Evolutionary conservation across 2,329 filamentous ascomycete genomes (phyloP), one percentile per base, ranked within the genome.

Genomic region (Aspergillus luchuensis): DNA sequence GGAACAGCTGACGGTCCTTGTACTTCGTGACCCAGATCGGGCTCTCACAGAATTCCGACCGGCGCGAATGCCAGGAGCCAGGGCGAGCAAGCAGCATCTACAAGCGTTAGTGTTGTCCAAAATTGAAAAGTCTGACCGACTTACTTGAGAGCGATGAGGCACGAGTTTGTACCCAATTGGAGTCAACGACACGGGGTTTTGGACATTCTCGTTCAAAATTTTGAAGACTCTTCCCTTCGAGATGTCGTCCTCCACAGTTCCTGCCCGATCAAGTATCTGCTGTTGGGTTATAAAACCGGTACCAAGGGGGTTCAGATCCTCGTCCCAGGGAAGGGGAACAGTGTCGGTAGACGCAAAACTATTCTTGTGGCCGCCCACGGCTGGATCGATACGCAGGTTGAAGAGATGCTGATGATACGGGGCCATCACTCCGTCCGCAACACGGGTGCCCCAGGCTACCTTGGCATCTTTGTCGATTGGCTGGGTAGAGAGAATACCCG

Each of bases 91-190:
- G 76, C 36, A 87, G 78, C 65, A 83, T 80, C 67, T 87, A 11
- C 5, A 43, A 3, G 11, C 10, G 8, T 30, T 3, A 30, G 28
- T 5, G n/a, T 8, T 17, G 17, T 4, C 17, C 8, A 19, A n/a
- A 2, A 30, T 8, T 11, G 2, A n/a, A 8, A 4, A 11, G 7
- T 30, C 10, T 2, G 17, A n/a, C 3, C 3, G 7, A 11, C 41
- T 17, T 43, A 43, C 41, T 17, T 43, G 41, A 85, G 69, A 83
- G 85, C 8, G 82, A 80, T 5, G 78, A 79, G 0, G 80, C 76
- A 79, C 71, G 48, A 87, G 76, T 64, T 85, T 86, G 71, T 84
- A 87, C 0, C 77, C 82, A 1, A 86, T 81, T 0, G 82, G 77
- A 1, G 79, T 78, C 6, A 77, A 76, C 21, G 84, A 85, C 58